Base-by-base conservation (phyloP, 83 land plant species). In the Thuja plicata region DNA sequence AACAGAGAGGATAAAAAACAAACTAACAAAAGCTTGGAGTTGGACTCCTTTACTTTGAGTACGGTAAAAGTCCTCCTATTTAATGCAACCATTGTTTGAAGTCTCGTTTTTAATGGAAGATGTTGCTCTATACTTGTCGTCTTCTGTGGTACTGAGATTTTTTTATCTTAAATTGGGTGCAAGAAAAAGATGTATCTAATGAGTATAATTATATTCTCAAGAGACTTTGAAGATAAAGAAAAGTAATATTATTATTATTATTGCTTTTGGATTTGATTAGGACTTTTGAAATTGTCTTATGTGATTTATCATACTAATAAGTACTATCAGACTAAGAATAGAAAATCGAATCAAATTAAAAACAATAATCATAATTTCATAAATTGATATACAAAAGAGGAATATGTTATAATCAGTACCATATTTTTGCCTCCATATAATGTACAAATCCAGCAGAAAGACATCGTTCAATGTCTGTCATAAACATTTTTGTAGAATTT, bases 401-500 rank as follows among this genome's bases (percentile, higher is more conserved):
- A 54, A 66, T 19, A 3, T 66, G n/a, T 27, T 0, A 41, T 2
- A n/a, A 24, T 27, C 5, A 37, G 0, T 81, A 43, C 46, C 32
- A 8, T 13, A 30, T 34, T 12, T n/a, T 89, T n/a, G 87, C 52
- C 91, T 86, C 70, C 16, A 93, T 78, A 88, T 94, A 94, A 12
- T 89, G 87, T 27, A 90, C 80, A 4, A 94, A 83, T 52, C 91
- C 95, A 17, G 94, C 92, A 5, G 93, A 83, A 46, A 89, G 87
- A 94, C 95, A 89, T 94, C 95, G 54, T 94, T 94, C 30, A 94
- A 34, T 0, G 93, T 94, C 94, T 94, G 91, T 73, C 46, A 45
- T 32, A 84, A 30, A 34, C 3, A 0, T 32, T 15, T 76, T 0
- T 35, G 8, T 5, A 1, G 24, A 0, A 62, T 5, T 21, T 1